Evolutionary conservation across 306 rosid genomes (phyloP).

Genomic region (Rosa rugosa): DNA sequence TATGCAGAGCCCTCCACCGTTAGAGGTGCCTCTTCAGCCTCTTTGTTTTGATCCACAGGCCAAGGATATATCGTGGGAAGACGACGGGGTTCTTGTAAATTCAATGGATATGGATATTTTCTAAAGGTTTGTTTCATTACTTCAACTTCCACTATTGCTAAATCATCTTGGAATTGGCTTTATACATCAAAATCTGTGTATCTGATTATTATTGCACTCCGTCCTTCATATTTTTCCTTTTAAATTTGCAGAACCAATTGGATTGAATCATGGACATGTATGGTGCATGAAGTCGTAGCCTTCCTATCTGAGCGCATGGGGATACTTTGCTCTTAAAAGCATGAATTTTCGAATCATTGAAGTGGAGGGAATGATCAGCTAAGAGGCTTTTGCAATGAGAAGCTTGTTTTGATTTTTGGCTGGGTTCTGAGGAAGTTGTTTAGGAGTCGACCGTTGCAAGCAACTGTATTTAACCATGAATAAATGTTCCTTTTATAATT

Average conservation of each 20-base stretch:
- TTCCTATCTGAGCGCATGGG: not conserved
- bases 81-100: slow-evolving; percentile 70
- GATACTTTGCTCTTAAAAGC: not conserved
- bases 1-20: slow-evolving; percentile 76
- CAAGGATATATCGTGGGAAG: slow-evolving; percentile 77
- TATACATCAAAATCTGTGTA: not conserved
- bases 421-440: not conserved
- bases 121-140: slow-evolving; percentile 37
- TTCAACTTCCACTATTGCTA: not conserved
- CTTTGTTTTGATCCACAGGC: slow-evolving; percentile 48
- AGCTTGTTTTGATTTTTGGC: not conserved
- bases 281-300: not conserved
- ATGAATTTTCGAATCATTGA: not conserved
- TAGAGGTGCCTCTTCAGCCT: slow-evolving; percentile 63
- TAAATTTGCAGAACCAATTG: not conserved
- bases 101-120: slow-evolving; percentile 64
- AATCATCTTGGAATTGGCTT: not conserved
- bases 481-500: not conserved
- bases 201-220: not conserved
- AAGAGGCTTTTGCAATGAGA: not conserved
- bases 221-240: not conserved
- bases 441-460: slow-evolving; percentile 8
- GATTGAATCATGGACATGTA: not conserved
- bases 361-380: not conserved
- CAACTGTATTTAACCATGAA: not conserved